phyloP scores from a whole-genome alignment of 768 basidiomycete species.

The Boletus tomentosulus region DNA sequence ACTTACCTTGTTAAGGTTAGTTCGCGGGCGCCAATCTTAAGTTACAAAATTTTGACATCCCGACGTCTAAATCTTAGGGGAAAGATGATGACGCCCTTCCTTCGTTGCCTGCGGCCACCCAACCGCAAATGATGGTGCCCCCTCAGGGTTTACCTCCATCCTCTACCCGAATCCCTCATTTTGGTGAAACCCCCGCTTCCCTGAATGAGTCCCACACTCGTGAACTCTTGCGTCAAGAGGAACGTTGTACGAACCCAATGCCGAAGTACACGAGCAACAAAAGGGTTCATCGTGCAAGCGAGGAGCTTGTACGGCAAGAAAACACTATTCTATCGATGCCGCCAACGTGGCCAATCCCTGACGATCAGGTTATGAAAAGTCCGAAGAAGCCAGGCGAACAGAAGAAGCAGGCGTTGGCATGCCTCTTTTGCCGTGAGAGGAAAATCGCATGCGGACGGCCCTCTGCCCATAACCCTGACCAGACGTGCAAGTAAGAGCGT shows the following conservation, averaged over 20 bases:
- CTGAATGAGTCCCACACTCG: slow-evolving; percentile 15
- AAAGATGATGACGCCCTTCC: slow-evolving; percentile 19
- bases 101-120: slow-evolving; percentile 17
- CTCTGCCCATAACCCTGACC: slow-evolving; percentile 33
- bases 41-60: slow-evolving; percentile 22
- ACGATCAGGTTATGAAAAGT: slow-evolving; percentile 30
- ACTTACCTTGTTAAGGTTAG: slow-evolving; percentile 31
- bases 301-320: slow-evolving; percentile 30
- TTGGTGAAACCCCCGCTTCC: slow-evolving; percentile 4
- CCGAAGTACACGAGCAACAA: slow-evolving; percentile 25
- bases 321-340: slow-evolving; percentile 17
- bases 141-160: slow-evolving; percentile 18
- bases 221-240: slow-evolving; percentile 24
- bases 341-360: slow-evolving; percentile 33
- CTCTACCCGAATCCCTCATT: slow-evolving; percentile 15
- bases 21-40: slow-evolving; percentile 27
- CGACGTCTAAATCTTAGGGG: slow-evolving; percentile 26
- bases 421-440: slow-evolving; percentile 46
- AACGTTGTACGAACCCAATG: slow-evolving; percentile 15
- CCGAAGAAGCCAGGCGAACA: slow-evolving; percentile 35
- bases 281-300: slow-evolving; percentile 26
- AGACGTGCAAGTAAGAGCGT: slow-evolving; percentile 45
- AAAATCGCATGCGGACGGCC: slow-evolving; percentile 50
- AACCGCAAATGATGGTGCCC: slow-evolving; percentile 21
- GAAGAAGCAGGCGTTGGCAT: slow-evolving; percentile 46